Percentiles rank a stretch among this genome's conserved stretches.
These are phyloP conservation scores for Arctostaphylos glauca DNA, from an alignment of 148 eudicot species.

Conservation along the genomic window DNA sequence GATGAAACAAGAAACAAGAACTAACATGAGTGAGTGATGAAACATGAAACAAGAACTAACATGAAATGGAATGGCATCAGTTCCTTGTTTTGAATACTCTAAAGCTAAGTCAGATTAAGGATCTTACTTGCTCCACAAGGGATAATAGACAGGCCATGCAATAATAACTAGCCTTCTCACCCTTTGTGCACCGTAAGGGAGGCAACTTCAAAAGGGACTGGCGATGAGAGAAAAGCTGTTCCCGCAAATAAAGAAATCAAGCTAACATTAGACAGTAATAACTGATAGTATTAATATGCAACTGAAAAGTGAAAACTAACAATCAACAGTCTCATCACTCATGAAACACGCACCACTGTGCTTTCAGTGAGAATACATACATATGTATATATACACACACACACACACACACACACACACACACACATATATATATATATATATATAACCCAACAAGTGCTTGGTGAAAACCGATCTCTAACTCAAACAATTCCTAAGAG, in stretches of 20 bases:
- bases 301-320: not conserved
- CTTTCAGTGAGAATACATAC: too few species aligned
- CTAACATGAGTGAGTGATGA: conserved; percentile 21
- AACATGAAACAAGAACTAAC: not conserved
- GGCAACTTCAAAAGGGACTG: conserved; percentile 63
- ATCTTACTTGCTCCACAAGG: conserved; percentile 85
- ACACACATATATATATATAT: too few species aligned
- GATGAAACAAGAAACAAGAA: not conserved
- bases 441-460: too few species aligned
- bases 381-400: too few species aligned
- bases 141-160: conserved; percentile 88
- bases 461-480: too few species aligned
- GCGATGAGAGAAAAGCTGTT: conserved; percentile 68
- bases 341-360: not conserved
- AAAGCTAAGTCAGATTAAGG: not conserved
- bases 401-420: too few species aligned
- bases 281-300: not conserved
- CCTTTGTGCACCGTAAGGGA: conserved; percentile 50
- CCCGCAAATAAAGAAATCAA: conserved; percentile 7
- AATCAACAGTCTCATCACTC: not conserved
- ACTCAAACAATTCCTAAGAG: too few species aligned
- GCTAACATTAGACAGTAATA: not conserved
- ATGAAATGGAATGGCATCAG: conserved; percentile 4
- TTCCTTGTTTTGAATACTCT: not conserved
- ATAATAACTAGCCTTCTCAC: conserved; percentile 69